Evolutionary conservation across 2,329 filamentous ascomycete species (phyloP).

Genomic region (Epichloe uncinata): DNA sequence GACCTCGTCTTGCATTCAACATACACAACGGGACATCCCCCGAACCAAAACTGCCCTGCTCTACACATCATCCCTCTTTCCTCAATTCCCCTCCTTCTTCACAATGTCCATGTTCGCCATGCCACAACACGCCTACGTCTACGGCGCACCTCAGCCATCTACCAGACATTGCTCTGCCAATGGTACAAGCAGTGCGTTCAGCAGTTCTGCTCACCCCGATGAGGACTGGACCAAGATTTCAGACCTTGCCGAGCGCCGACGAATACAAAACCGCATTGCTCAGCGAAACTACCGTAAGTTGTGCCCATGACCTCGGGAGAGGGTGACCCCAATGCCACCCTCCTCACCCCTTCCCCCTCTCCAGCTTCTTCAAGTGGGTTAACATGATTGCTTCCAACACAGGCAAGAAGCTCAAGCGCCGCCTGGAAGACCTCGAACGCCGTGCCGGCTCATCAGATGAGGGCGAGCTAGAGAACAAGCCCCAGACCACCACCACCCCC

Average conservation of each 20-base stretch:
- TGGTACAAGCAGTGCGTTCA: conserved; percentile 87
- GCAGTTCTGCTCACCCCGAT: conserved; percentile 83
- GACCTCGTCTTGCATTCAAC: not conserved
- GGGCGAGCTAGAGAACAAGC: conserved; percentile 31
- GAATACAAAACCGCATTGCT: conserved; percentile 95
- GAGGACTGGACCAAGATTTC: conserved; percentile 99
- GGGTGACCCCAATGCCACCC: not conserved
- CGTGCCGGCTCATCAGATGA: conserved; percentile 47
- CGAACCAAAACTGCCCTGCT: no score
- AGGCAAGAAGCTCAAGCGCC: conserved; percentile 91
- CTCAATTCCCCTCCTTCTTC: not conserved
- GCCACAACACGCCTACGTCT: conserved; percentile 21
- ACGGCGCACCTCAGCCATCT: conserved; percentile 16
- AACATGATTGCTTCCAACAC: conserved; percentile 2
- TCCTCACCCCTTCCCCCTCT: no score
- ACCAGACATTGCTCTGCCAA: conserved; percentile 58
- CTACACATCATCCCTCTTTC: no score
- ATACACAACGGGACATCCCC: no score
- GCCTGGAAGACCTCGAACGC: conserved; percentile 72
- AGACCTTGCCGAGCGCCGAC: conserved; percentile 81
- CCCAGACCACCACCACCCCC: conserved; percentile 8
- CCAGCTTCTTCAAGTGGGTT: not conserved
- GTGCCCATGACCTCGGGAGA: no score
- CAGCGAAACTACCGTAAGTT: conserved; percentile 83
- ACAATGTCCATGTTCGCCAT: conserved; percentile 25